Percentiles rank a stretch among this genome's conserved stretches.
Evolutionary conservation across 2,329 filamentous ascomycete species (phyloP).

Genomic region (Ceratocystis ficicola): DNA sequence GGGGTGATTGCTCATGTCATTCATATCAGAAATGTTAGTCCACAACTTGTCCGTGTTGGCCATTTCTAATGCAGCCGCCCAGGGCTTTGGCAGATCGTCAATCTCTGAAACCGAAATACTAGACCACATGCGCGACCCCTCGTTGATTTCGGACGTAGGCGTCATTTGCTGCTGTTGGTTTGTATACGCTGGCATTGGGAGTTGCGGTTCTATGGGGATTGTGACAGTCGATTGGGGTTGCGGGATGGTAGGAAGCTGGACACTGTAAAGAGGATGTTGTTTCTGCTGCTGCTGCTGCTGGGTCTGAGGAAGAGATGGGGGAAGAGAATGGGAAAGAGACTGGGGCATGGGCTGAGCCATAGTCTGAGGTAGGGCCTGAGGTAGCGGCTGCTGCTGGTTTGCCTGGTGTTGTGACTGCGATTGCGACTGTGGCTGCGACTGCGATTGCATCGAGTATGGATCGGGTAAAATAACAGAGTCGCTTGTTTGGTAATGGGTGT

Average conservation of each 20-base stretch:
- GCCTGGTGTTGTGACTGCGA: neutral
- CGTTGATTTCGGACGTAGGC: neutral
- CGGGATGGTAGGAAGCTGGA: constrained; percentile 13
- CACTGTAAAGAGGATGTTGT: constrained; percentile 5
- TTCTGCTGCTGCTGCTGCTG: too few species aligned
- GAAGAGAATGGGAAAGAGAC: too few species aligned
- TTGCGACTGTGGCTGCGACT: neutral
- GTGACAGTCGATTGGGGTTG: neutral
- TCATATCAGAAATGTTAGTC: neutral
- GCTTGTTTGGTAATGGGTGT: constrained; percentile 9
- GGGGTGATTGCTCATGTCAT: neutral
- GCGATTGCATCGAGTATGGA: constrained; percentile 10
- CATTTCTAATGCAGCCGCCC: neutral
- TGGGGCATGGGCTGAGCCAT: neutral
- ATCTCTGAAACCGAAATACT: constrained; percentile 11
- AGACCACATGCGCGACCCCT: neutral
- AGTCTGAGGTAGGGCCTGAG: neutral
- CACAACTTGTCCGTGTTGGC: neutral
- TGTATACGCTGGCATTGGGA: neutral
- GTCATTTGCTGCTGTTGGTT: neutral
- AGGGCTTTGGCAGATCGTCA: neutral
- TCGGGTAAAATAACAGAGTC: constrained; percentile 6
- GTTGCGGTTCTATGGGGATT: constrained; percentile 2
- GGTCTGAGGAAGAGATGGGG: too few species aligned
- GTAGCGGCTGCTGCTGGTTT: constrained; percentile 6